Evolutionary conservation across 768 basidiomycete species (phyloP), one percentile per base, ranked within the genome.

Genomic region (Russula sp.): DNA sequence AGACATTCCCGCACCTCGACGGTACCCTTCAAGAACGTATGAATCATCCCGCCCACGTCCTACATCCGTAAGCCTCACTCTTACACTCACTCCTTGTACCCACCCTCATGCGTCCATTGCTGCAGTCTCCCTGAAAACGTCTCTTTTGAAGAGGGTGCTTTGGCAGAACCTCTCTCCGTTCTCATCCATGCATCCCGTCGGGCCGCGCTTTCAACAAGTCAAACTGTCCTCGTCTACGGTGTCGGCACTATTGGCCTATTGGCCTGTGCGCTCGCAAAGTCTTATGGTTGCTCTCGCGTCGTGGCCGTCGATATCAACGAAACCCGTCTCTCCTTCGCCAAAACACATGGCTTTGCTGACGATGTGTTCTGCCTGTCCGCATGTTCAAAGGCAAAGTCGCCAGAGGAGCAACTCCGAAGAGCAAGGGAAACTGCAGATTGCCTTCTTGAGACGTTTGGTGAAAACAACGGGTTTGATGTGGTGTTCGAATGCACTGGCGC

Each of bases 401-500:
- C 74, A 58, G 83, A 84, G 45, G 86, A 84, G 64, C 79, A 77
- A 69, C 81, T 83, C 55, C 77, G 78, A 53, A 77, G 76, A 7
- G 84, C 85, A n/a, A 83, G 83, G 72, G 83, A 85, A 61, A 80
- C 74, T 65, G 77, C 82, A 8, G 72, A 76, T 45, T 69, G 72
- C 8, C 80, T 82, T 7, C 76, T 92, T 60, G 69, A 75, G 52
- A 72, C 77, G 56, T 89, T 91, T 69, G 76, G 73, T 62, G 75
- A 79, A 62, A 77, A 78, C 25, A 86, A 91, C 32, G 96, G 96
- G 35, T 96, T 93, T 74, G 93, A 97, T 72, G 78, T 90, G 70
- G 87, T 98, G 52, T 90, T 95, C 69, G 95, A 98, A 73, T 98
- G 95, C 75, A 94, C 93, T 13, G 95, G 95, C 64, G 93, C 92